Evolutionary conservation across 1,139 yeast genomes (phyloP).

Genomic region (Zygoascus sp.): DNA sequence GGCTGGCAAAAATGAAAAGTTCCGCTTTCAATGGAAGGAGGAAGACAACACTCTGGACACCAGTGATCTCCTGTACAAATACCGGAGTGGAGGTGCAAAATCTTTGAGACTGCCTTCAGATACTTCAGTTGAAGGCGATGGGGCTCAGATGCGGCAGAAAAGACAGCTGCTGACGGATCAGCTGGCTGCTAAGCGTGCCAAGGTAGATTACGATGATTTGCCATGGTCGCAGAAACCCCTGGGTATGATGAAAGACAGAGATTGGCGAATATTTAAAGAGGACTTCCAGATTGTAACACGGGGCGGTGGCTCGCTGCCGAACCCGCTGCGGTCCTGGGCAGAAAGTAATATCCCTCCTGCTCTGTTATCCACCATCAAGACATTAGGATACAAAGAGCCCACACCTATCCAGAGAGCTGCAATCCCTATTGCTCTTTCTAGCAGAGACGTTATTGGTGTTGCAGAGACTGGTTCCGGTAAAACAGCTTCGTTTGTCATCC

Average conservation of each 20-base stretch:
- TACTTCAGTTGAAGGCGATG: constrained; percentile 25
- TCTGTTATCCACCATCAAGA: constrained; percentile 40
- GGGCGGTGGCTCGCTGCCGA: constrained; percentile 45
- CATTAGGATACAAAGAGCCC: constrained; percentile 55
- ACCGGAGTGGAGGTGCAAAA: constrained; percentile 1
- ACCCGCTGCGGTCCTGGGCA: constrained; percentile 72
- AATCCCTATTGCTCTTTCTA: constrained; percentile 62
- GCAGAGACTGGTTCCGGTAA: constrained; percentile 98
- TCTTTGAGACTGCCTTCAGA: neutral
- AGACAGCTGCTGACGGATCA: constrained; percentile 13
- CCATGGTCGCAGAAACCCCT: constrained; percentile 73
- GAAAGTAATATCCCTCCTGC: constrained; percentile 51
- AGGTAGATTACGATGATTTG: constrained; percentile 31
- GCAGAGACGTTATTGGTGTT: constrained; percentile 74
- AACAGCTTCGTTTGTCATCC: constrained; percentile 77
- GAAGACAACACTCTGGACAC: constrained; percentile 58
- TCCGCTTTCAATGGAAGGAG: constrained; percentile 66
- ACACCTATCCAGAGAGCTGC: constrained; percentile 91
- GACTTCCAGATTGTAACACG: constrained; percentile 64
- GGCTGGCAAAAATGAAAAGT: constrained; percentile 32
- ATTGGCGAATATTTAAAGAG: constrained; percentile 85
- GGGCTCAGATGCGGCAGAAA: constrained; percentile 29
- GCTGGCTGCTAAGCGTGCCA: constrained; percentile 18
- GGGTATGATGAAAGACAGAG: constrained; percentile 67
- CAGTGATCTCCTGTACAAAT: constrained; percentile 41